phyloP scores from a whole-genome alignment of 768 basidiomycete species.

The Kwoniella bestiolae region DNA sequence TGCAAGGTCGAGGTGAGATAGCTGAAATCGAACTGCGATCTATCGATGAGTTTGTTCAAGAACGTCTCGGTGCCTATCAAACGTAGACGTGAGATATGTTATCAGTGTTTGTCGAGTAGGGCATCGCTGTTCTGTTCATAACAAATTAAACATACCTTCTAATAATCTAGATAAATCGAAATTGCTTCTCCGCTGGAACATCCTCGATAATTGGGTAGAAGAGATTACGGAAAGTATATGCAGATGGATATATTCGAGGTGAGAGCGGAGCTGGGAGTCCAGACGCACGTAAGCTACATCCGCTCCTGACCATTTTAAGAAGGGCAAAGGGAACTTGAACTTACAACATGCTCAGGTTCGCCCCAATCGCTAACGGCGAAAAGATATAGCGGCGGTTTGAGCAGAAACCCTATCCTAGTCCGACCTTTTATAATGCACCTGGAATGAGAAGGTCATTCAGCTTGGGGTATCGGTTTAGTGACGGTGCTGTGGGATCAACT shows the following conservation, averaged over 20 bases:
- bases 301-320: neutral
- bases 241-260: constrained; percentile 92
- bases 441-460: no score
- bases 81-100: neutral
- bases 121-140: neutral
- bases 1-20: constrained; percentile 79
- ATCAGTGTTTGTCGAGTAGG: neutral
- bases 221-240: constrained; percentile 92
- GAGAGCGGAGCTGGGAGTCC: constrained; percentile 74
- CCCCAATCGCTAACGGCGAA: constrained; percentile 90
- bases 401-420: constrained; percentile 81
- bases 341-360: constrained; percentile 93
- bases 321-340: constrained; percentile 47
- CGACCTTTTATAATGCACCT: constrained; percentile 80
- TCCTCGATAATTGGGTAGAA: constrained; percentile 75
- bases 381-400: constrained; percentile 87
- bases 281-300: neutral
- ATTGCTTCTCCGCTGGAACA: constrained; percentile 87
- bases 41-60: constrained; percentile 70
- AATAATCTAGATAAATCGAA: constrained; percentile 71
- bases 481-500: no score
- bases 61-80: constrained; percentile 77
- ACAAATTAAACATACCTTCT: constrained; percentile 48
- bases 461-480: no score
- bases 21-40: constrained; percentile 77